Percentiles rank a stretch among this genome's conserved stretches.
Evolutionary conservation across 805 yeast species (phyloP).

Genomic region (Monosporozyma unispora): DNA sequence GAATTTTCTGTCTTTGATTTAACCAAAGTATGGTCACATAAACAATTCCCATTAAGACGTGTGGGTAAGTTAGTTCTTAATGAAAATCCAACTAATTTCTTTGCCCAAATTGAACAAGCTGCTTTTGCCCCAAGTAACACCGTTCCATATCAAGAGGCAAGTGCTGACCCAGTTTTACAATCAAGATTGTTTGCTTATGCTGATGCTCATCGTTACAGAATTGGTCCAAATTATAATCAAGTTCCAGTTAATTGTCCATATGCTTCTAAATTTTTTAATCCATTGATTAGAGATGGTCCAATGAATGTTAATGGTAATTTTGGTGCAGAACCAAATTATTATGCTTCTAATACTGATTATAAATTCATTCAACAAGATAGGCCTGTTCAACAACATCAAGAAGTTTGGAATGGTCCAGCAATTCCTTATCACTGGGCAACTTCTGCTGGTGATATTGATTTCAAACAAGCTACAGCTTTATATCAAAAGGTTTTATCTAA

Average conservation of each 20-base stretch:
- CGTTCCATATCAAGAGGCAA: slow-evolving; percentile 75
- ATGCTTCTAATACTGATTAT: slow-evolving; percentile 40
- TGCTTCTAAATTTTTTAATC: slow-evolving; percentile 47
- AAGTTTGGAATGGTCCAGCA: slow-evolving; percentile 75
- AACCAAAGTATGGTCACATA: slow-evolving; percentile 90
- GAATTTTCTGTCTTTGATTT: slow-evolving; percentile 82
- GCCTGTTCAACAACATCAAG: slow-evolving; percentile 55
- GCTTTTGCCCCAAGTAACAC: slow-evolving; percentile 81
- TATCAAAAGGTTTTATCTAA: slow-evolving; percentile 66
- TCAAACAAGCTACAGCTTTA: slow-evolving; percentile 63
- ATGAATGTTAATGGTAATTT: slow-evolving; percentile 63
- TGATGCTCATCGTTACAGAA: slow-evolving; percentile 78
- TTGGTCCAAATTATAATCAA: slow-evolving; percentile 65
- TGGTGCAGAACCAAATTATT: slow-evolving; percentile 70
- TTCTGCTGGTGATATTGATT: slow-evolving; percentile 55
- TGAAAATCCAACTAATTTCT: slow-evolving; percentile 78
- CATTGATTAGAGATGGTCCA: slow-evolving; percentile 77
- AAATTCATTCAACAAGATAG: slow-evolving; percentile 22
- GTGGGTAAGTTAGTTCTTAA: slow-evolving; percentile 73
- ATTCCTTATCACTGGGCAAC: slow-evolving; percentile 81
- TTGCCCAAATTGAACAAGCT: slow-evolving; percentile 80
- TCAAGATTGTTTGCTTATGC: slow-evolving; percentile 75
- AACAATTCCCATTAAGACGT: slow-evolving; percentile 75
- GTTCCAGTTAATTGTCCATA: slow-evolving; percentile 87
- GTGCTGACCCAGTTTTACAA: slow-evolving; percentile 79